phyloP scores from a whole-genome alignment of 768 basidiomycete species.

The Ramaria sp. region DNA sequence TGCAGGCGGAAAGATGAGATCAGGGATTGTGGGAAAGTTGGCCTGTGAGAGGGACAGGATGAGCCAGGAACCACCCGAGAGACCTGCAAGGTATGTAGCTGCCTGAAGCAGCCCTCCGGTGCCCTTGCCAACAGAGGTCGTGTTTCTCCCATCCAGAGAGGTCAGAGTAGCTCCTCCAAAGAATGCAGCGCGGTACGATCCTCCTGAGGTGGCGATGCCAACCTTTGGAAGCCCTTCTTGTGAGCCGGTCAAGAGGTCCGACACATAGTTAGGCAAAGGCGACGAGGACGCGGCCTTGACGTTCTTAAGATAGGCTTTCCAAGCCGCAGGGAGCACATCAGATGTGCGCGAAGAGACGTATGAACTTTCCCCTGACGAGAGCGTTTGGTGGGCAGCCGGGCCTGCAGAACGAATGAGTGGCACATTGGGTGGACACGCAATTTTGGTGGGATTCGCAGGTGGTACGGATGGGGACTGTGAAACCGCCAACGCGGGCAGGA shows the following conservation, averaged over 20 bases:
- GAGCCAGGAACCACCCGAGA: slow-evolving; percentile 36
- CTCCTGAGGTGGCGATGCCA: slow-evolving; percentile 45
- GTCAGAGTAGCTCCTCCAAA: slow-evolving; percentile 41
- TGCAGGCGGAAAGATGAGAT: slow-evolving; percentile 26
- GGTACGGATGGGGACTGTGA: background rate
- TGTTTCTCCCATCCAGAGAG: slow-evolving; percentile 40
- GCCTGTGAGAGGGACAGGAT: slow-evolving; percentile 30
- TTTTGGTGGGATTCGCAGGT: background rate
- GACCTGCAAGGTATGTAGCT: slow-evolving; percentile 40
- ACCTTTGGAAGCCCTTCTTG: background rate
- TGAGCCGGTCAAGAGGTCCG: background rate
- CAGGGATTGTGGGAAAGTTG: slow-evolving; percentile 29
- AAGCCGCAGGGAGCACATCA: slow-evolving; percentile 29
- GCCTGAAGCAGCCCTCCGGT: slow-evolving; percentile 43
- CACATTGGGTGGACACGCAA: slow-evolving; percentile 5
- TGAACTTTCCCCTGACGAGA: slow-evolving; percentile 24
- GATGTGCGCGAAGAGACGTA: slow-evolving; percentile 27
- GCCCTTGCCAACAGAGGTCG: slow-evolving; percentile 29
- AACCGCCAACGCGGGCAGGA: background rate
- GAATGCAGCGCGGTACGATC: slow-evolving; percentile 45
- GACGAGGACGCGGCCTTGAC: slow-evolving; percentile 19
- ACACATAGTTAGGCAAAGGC: background rate
- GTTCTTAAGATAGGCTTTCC: slow-evolving; percentile 28
- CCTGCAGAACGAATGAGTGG: slow-evolving; percentile 8
- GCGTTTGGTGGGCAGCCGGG: slow-evolving; percentile 17